Conservation (phyloP, 208 protist species). For the Leishmania guyanensis region DNA sequence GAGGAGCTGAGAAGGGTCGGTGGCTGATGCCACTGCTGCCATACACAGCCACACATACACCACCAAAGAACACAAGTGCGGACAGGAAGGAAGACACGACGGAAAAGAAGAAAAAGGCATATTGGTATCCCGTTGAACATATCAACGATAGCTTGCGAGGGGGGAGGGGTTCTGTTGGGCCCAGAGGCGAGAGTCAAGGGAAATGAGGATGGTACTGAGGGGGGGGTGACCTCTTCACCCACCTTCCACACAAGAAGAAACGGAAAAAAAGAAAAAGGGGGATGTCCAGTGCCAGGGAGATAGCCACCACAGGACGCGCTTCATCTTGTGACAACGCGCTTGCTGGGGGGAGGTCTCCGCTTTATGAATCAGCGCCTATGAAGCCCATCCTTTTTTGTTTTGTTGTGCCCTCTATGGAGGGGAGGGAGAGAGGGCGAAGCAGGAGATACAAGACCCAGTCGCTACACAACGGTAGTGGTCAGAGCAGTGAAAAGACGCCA, state of each 20-base stretch:
- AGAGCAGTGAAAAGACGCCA: neutral
- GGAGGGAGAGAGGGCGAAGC: neutral
- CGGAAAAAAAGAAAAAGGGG: neutral
- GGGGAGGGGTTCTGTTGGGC: neutral
- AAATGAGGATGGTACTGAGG: neutral
- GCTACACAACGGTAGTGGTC: neutral
- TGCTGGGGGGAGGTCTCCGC: neutral
- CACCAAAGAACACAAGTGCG: neutral
- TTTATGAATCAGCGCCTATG: neutral
- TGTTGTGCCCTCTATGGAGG: neutral
- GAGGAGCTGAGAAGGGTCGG: neutral
- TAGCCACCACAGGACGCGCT: neutral
- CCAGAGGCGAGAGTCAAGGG: no score
- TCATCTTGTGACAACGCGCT: neutral
- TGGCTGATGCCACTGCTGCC: neutral
- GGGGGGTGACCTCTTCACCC: neutral
- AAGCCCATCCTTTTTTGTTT: neutral
- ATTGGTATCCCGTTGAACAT: neutral
- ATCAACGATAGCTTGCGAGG: neutral
- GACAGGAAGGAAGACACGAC: neutral
- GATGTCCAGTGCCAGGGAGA: neutral
- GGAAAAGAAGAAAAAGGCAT: neutral
- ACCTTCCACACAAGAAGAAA: neutral
- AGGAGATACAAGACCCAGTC: neutral
- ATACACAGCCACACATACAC: constrained; percentile 4